These are phyloP conservation scores for Colletotrichum graminicola DNA, from an alignment of 2,329 filamentous ascomycete genomes.

Conservation along the genomic window DNA sequence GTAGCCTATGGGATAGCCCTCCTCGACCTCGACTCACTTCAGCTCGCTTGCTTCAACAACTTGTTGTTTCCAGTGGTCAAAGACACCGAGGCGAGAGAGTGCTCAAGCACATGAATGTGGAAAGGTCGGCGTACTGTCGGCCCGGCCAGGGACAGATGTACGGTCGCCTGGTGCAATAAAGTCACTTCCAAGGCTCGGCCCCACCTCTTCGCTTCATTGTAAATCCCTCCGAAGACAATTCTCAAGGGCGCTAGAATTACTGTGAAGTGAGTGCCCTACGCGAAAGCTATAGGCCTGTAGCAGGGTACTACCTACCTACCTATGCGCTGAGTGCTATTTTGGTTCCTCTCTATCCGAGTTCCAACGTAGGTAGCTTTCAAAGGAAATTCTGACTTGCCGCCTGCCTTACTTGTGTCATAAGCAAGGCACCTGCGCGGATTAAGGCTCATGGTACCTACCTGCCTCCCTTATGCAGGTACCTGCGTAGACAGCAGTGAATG, in stretches of 20 bases:
- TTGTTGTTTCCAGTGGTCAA: background rate
- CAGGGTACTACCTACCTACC: background rate
- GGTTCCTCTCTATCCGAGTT: background rate
- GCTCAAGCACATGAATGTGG: background rate
- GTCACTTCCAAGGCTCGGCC: background rate
- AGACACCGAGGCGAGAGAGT: background rate
- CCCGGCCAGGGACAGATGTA: background rate
- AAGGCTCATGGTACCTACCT: background rate
- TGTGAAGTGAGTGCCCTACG: constrained; percentile 12
- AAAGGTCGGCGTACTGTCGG: background rate
- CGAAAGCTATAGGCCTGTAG: constrained; percentile 13
- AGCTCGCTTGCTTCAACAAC: background rate
- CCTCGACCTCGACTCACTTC: background rate
- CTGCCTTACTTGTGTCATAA: background rate
- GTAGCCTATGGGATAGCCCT: background rate
- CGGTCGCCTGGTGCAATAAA: background rate
- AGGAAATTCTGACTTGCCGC: background rate
- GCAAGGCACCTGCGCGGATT: background rate
- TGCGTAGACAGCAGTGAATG: background rate
- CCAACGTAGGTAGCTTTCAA: background rate
- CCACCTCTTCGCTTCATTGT: constrained; percentile 19
- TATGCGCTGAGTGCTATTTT: background rate
- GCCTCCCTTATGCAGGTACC: background rate
- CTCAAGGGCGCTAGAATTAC: constrained; percentile 5
- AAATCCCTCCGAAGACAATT: constrained; percentile 23